Conservation (phyloP, 2,329 filamentous ascomycete species). For the Fusarium cicatricum region DNA sequence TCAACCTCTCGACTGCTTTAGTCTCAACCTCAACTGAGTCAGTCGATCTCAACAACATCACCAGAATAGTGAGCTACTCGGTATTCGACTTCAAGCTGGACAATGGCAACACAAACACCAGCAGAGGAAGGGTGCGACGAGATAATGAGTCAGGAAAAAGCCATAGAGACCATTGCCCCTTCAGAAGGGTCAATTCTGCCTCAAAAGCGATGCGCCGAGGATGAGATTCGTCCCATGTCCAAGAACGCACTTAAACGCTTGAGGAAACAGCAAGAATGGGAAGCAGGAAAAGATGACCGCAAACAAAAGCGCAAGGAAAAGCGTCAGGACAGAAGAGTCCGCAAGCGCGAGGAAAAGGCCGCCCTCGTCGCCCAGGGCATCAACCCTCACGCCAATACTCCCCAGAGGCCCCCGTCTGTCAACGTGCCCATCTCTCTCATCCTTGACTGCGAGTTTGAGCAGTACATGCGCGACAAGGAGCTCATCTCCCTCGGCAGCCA, state of each 20-base stretch:
- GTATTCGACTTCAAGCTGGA: too few relatives aligned
- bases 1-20: not conserved
- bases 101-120: not conserved
- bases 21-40: not conserved
- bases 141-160: not conserved
- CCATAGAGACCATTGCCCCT: not conserved
- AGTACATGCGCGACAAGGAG: conserved; percentile 88
- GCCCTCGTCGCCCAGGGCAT: conserved; percentile 58
- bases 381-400: conserved; percentile 48
- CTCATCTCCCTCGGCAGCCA: conserved; percentile 83
- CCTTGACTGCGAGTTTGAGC: conserved; percentile 91
- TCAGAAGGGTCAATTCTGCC: conserved; percentile 4
- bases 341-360: conserved; percentile 59
- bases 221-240: conserved; percentile 61
- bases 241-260: conserved; percentile 89
- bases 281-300: conserved; percentile 71
- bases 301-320: conserved; percentile 64
- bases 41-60: too few relatives aligned
- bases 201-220: conserved; percentile 12
- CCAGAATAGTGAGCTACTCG: too few relatives aligned
- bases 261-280: conserved; percentile 76
- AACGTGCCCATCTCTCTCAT: conserved; percentile 82
- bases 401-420: conserved; percentile 50
- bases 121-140: not conserved
- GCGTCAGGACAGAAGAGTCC: conserved; percentile 56